These are phyloP conservation scores for Sporothrix phasma DNA, from an alignment of 2,329 filamentous ascomycete species.

Conservation along the genomic window DNA sequence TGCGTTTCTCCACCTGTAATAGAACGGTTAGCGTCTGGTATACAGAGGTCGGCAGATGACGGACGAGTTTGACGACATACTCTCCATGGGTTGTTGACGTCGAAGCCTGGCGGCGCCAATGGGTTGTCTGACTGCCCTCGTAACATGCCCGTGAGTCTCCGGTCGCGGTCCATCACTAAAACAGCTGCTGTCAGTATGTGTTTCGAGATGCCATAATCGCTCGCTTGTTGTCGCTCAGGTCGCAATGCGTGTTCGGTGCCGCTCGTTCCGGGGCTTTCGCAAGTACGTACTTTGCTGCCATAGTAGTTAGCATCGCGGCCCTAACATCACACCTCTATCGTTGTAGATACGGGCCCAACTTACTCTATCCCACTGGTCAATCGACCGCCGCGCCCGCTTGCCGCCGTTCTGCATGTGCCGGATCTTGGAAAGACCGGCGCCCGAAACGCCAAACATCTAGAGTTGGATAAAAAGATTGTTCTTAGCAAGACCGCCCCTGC, in stretches of 20 bases:
- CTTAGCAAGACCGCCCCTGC: neutral
- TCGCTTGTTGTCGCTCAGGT: neutral
- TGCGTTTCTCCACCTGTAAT: conserved; percentile 43
- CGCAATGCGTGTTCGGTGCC: neutral
- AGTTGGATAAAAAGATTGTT: neutral
- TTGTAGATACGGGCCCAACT: conserved; percentile 16
- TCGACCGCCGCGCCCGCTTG: conserved; percentile 48
- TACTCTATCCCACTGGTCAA: conserved; percentile 56
- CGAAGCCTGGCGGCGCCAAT: conserved; percentile 48
- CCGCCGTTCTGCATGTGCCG: conserved; percentile 50
- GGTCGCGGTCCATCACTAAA: conserved; percentile 57
- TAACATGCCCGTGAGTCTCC: conserved; percentile 48
- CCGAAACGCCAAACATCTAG: conserved; percentile 55
- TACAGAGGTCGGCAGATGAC: neutral
- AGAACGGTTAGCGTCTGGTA: conserved; percentile 16
- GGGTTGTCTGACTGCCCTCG: conserved; percentile 49
- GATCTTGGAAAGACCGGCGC: conserved; percentile 47
- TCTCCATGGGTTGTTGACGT: conserved; percentile 55
- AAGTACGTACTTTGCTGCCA: conserved; percentile 42
- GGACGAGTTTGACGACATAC: conserved; percentile 33
- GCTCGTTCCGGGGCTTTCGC: neutral
- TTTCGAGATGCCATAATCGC: neutral
- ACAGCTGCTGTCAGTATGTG: neutral
- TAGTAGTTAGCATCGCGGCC: conserved; percentile 23
- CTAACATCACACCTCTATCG: neutral